Conservation (phyloP, 352 stramenopile genomes). For the Thalassiosira livingstoniorum region DNA sequence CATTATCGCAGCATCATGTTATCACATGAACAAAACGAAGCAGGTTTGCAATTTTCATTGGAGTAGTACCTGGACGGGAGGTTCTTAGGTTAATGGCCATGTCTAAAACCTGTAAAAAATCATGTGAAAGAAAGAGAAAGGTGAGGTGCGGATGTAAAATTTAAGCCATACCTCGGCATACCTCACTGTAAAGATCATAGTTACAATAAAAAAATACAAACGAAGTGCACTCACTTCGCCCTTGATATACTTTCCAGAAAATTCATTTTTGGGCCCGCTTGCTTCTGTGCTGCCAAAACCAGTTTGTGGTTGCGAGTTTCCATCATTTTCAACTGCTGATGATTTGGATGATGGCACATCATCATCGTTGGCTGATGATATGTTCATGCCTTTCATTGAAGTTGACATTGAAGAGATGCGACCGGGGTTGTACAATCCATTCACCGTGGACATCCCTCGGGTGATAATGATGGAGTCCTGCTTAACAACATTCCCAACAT, state of each 20-base stretch:
- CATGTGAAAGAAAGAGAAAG: conserved; percentile 2
- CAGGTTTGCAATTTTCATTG: no score
- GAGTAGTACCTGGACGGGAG: conserved; percentile 61
- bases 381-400: not conserved
- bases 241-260: conserved; percentile 49
- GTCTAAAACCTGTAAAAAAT: conserved; percentile 58
- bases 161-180: not conserved
- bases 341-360: no score
- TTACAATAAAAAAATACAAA: not conserved
- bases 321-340: not conserved
- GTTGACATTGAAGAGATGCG: no score
- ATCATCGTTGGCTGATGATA: no score
- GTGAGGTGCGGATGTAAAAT: not conserved
- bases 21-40: no score
- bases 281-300: not conserved
- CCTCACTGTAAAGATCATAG: not conserved
- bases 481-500: no score
- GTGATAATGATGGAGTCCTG: no score
- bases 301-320: conserved; percentile 6
- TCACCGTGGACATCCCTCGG: conserved; percentile 22
- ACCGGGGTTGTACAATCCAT: conserved; percentile 37
- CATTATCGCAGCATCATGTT: no score
- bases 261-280: conserved; percentile 1
- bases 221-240: conserved; percentile 41
- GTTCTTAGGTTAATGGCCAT: conserved; percentile 64